Evolutionary conservation across 2,329 filamentous ascomycete species (phyloP), one percentile per base, ranked within the genome.

Genomic region (Sporothrix luriei): DNA sequence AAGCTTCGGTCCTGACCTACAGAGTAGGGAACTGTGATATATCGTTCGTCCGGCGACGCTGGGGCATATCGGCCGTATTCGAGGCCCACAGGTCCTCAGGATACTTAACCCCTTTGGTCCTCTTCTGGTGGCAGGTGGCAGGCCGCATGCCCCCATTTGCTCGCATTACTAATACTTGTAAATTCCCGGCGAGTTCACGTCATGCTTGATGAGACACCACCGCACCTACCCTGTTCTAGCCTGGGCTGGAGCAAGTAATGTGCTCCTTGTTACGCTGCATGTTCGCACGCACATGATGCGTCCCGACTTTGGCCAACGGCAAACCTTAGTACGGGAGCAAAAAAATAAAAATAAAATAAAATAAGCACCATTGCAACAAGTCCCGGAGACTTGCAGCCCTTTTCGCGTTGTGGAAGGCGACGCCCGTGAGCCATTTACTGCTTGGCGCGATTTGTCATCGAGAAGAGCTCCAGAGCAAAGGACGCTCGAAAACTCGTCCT

Each of bases 361-460:
- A 14, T 43, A 43, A 43, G 40, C n/a, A 59, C 3, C 3, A 33
- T 1, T 40, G n/a, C 11, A 24, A 59, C 11, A 24, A 59, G 19
- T 43, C n/a, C 14, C 38, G n/a, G 38, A 46, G 19, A 43, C 57
- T 62, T 46, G 57, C 26, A 29, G 10, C 40, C 38, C n/a, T 2
- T 24, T 46, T 62, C 33, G 16, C n/a, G 38, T 38, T 46, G 19
- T 26, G 33, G 38, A 3, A 57, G 54, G 54, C 54, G 26, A 26
- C n/a, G 57, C 57, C 10, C 57, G 13, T 16, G 38, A 24, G 57
- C 57, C 43, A 1, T 59, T 49, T 57, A 38, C 49, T 54, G 51
- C 40, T 59, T 59, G 52, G 52, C 40, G 24, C 38, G 65, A 71
- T 71, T 71, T 70, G 68, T 71, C 68, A 71, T 70, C 70, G 49